Evolutionary conservation across 2,329 filamentous ascomycete genomes (phyloP).

Genomic region (Trichoderma cornu-damae): DNA sequence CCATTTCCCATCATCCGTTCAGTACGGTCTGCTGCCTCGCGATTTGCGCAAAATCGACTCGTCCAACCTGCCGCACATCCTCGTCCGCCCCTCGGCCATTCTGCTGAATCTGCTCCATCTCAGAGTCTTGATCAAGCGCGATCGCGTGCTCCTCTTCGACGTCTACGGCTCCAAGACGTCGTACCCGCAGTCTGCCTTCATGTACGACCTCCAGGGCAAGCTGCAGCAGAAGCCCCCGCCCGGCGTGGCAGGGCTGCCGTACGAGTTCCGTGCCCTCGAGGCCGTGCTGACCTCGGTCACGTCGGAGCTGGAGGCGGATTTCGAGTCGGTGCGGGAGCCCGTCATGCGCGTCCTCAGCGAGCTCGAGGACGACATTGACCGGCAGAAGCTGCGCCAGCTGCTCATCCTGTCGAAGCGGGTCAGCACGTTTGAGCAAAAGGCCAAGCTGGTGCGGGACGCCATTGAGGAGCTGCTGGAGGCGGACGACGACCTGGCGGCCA

Average conservation of each 20-base stretch:
- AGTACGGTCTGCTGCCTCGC: slow-evolving; percentile 89
- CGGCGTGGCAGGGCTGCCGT: slow-evolving; percentile 66
- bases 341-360: slow-evolving; percentile 84
- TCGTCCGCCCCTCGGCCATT: slow-evolving; percentile 88
- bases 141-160: slow-evolving; percentile 92
- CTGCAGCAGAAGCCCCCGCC: slow-evolving; percentile 66
- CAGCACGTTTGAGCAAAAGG: slow-evolving; percentile 96
- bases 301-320: slow-evolving; percentile 85
- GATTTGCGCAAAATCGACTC: slow-evolving; percentile 98
- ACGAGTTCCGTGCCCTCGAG: slow-evolving; percentile 94
- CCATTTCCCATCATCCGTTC: too few relatives aligned
- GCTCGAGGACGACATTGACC: slow-evolving; percentile 92
- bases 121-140: slow-evolving; percentile 89
- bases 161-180: slow-evolving; percentile 92
- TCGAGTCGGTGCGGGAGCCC: slow-evolving; percentile 87
- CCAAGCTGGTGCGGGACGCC: slow-evolving; percentile 85
- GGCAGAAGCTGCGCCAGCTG: slow-evolving; percentile 84
- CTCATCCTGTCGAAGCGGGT: slow-evolving; percentile 93
- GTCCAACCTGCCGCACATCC: slow-evolving; percentile 88
- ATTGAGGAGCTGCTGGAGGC: slow-evolving; percentile 94
- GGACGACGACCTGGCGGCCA: slow-evolving; percentile 87
- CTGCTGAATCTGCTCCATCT: slow-evolving; percentile 95
- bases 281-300: slow-evolving; percentile 93
- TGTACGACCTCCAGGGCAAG: slow-evolving; percentile 94
- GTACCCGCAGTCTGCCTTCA: slow-evolving; percentile 93